These are phyloP conservation scores for Colletotrichum simmondsii DNA, from an alignment of 2,329 filamentous ascomycete genomes.

Conservation along the genomic window DNA sequence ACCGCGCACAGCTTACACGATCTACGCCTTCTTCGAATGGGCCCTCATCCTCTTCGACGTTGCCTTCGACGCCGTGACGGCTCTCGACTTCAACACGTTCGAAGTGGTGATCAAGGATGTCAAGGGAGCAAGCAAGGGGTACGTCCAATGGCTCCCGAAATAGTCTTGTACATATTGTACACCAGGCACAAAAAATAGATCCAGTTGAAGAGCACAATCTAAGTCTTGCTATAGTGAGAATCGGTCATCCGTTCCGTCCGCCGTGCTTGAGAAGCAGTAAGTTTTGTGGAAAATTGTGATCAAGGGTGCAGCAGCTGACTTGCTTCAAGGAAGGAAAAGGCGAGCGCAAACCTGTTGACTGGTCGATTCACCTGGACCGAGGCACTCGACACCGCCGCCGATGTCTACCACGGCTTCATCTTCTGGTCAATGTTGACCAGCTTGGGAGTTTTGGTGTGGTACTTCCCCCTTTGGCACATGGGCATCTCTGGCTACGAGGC, in stretches of 20 bases:
- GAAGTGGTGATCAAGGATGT: slow-evolving; percentile 90
- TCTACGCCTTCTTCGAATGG: slow-evolving; percentile 98
- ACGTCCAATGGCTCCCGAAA: slow-evolving; percentile 95
- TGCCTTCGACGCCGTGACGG: slow-evolving; percentile 94
- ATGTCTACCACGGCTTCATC: slow-evolving; percentile 93
- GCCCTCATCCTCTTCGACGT: slow-evolving; percentile 94
- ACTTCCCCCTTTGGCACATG: slow-evolving; percentile 99
- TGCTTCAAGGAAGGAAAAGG: slow-evolving; percentile 75
- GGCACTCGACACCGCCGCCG: slow-evolving; percentile 83
- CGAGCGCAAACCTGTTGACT: slow-evolving; percentile 76
- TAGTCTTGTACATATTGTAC: slow-evolving; percentile 63
- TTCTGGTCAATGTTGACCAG: slow-evolving; percentile 97
- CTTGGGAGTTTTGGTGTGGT: slow-evolving; percentile 91
- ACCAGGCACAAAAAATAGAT: slow-evolving; percentile 46
- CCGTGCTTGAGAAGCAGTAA: slow-evolving; percentile 79
- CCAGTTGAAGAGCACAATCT: slow-evolving; percentile 47
- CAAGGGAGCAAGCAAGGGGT: slow-evolving; percentile 95
- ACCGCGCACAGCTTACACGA: slow-evolving; percentile 82
- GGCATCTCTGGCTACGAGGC: slow-evolving; percentile 97
- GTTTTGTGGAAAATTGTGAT: slow-evolving; percentile 44
- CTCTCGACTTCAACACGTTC: slow-evolving; percentile 89
- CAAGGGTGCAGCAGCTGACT: background rate
- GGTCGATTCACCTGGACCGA: slow-evolving; percentile 78
- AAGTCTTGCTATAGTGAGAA: slow-evolving; percentile 59
- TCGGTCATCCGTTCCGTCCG: slow-evolving; percentile 56